Evolutionary conservation across 805 yeast genomes (phyloP).

Genomic region (Monosporozyma solicola): DNA sequence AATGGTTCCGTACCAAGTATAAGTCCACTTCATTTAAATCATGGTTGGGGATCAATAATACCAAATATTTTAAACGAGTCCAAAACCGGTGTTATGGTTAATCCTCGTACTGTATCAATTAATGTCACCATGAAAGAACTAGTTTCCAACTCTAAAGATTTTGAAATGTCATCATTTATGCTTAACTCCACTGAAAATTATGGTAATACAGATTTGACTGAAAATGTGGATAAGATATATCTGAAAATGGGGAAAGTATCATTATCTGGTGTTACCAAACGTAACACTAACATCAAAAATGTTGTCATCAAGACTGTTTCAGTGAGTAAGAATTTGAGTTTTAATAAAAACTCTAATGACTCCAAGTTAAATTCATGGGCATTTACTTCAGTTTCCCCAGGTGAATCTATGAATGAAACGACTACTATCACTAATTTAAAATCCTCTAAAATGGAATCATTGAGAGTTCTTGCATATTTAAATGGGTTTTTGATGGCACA

Average conservation of each 20-base stretch:
- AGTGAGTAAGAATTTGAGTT: conserved; percentile 40
- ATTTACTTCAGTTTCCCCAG: conserved; percentile 62
- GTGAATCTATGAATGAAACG: conserved; percentile 64
- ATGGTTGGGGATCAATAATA: conserved; percentile 83
- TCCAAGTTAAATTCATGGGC: conserved; percentile 47
- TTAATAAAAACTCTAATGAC: conserved; percentile 65
- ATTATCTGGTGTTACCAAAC: conserved; percentile 8
- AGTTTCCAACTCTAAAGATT: background rate
- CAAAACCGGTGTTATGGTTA: conserved; percentile 65
- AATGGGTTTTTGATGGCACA: conserved; percentile 58
- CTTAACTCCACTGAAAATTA: conserved; percentile 34
- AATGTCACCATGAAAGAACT: conserved; percentile 67
- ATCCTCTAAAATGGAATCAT: conserved; percentile 39
- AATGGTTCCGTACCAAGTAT: background rate
- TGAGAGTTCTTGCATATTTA: conserved; percentile 47
- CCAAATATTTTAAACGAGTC: conserved; percentile 73
- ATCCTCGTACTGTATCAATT: conserved; percentile 69
- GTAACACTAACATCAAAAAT: conserved; percentile 16
- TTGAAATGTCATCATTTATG: conserved; percentile 18
- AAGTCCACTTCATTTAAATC: conserved; percentile 26
- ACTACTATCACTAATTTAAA: conserved; percentile 55
- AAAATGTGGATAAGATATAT: conserved; percentile 51
- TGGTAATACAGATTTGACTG: conserved; percentile 45
- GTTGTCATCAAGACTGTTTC: conserved; percentile 22
- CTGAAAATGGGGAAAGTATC: conserved; percentile 43